Evolutionary conservation across 192 early-diverging fungal species (phyloP).

Genomic region (Funneliformis geosporum): DNA sequence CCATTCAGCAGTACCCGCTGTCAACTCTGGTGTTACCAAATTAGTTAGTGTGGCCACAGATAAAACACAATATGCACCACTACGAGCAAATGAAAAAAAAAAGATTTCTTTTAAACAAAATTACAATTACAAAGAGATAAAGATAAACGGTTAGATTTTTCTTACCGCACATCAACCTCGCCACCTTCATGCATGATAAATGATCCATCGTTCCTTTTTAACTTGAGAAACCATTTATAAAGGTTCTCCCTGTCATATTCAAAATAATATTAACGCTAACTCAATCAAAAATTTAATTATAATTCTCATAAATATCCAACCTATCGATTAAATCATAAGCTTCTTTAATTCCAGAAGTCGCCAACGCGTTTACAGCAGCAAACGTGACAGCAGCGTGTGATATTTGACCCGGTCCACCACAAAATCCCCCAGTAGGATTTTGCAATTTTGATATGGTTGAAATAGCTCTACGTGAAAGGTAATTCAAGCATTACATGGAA

Average conservation of each 20-base stretch:
- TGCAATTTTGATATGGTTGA: slow-evolving; percentile 69
- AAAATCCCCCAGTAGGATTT: slow-evolving; percentile 76
- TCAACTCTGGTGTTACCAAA: slow-evolving; percentile 80
- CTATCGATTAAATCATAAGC: slow-evolving; percentile 68
- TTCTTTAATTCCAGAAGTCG: slow-evolving; percentile 73
- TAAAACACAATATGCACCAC: slow-evolving; percentile 87
- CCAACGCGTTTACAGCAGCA: slow-evolving; percentile 82
- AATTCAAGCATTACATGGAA: neutral
- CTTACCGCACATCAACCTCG: slow-evolving; percentile 84
- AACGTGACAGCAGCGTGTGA: slow-evolving; percentile 89
- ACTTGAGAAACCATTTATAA: slow-evolving; percentile 72
- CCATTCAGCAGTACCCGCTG: slow-evolving; percentile 63
- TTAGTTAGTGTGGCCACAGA: slow-evolving; percentile 77
- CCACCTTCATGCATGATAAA: slow-evolving; percentile 91
- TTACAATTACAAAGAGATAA: too few species aligned
- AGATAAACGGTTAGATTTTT: slow-evolving; percentile 9
- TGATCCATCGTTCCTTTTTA: slow-evolving; percentile 87
- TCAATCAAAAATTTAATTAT: neutral
- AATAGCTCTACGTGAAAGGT: slow-evolving; percentile 47
- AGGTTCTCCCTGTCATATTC: slow-evolving; percentile 51
- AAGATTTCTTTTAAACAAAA: too few species aligned
- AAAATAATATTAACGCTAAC: neutral
- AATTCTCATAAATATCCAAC: neutral
- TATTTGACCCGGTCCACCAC: slow-evolving; percentile 83
- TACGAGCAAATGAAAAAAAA: slow-evolving; percentile 17